Evolutionary conservation across 1,139 yeast species (phyloP).

Genomic region (Suhomyces bokatorum): DNA sequence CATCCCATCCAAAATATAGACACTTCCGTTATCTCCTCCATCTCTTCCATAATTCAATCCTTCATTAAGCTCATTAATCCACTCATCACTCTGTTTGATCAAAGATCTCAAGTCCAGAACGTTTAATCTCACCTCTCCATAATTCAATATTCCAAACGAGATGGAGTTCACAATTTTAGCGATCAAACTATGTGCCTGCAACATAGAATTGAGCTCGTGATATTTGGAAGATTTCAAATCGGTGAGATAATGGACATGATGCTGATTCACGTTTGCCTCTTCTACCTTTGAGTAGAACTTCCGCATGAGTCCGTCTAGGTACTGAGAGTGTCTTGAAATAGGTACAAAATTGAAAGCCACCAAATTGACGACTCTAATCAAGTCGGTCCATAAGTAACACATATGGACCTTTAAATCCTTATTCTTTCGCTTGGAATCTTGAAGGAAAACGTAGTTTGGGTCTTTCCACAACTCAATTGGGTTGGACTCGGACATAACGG

Average conservation of each 20-base stretch:
- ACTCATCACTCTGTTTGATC: constrained; percentile 28
- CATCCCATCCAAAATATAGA: neutral
- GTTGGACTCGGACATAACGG: constrained; percentile 18
- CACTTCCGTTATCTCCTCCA: constrained; percentile 3
- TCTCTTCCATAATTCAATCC: constrained; percentile 3
- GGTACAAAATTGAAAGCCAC: constrained; percentile 32
- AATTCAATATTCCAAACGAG: constrained; percentile 26
- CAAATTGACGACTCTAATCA: constrained; percentile 36
- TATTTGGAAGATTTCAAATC: constrained; percentile 20
- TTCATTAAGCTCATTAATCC: constrained; percentile 17
- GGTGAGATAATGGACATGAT: constrained; percentile 30
- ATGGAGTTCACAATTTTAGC: constrained; percentile 28
- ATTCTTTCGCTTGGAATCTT: constrained; percentile 20
- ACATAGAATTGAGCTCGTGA: constrained; percentile 22
- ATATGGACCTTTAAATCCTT: constrained; percentile 35
- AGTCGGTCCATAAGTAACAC: constrained; percentile 39
- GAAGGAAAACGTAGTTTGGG: constrained; percentile 31
- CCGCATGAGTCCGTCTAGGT: constrained; percentile 23
- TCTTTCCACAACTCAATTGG: constrained; percentile 39
- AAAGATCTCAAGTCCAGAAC: constrained; percentile 27
- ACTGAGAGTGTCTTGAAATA: constrained; percentile 23
- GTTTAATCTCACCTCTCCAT: constrained; percentile 26
- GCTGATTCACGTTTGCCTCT: constrained; percentile 25
- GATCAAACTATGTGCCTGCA: constrained; percentile 33
- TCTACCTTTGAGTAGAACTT: constrained; percentile 27